Evolutionary conservation across 495 filamentous ascomycete species (phyloP).

Genomic region (Cercophora sp.): DNA sequence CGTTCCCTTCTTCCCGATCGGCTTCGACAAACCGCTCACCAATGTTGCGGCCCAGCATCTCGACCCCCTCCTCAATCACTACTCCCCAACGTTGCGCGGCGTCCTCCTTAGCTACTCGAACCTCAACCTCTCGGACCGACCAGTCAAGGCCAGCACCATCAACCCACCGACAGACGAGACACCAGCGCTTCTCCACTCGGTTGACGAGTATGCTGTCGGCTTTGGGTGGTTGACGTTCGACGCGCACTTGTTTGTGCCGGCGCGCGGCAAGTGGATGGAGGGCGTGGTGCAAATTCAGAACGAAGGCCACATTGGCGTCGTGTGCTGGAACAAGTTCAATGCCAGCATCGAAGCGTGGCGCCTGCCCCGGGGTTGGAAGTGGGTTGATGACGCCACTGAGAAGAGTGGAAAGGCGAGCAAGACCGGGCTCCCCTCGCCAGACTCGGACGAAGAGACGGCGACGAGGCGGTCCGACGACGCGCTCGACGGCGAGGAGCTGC

Average conservation of each 20-base stretch:
- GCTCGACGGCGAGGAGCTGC: slow-evolving; percentile 27
- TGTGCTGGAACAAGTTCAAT: slow-evolving; percentile 49
- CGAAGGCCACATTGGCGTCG: slow-evolving; percentile 46
- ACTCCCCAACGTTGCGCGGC: slow-evolving; percentile 41
- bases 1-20: slow-evolving; percentile 43
- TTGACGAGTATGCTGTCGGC: slow-evolving; percentile 44
- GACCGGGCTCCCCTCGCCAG: slow-evolving; percentile 2
- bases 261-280: slow-evolving; percentile 47
- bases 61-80: slow-evolving; percentile 42
- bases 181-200: slow-evolving; percentile 32
- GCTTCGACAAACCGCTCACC: slow-evolving; percentile 42
- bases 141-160: slow-evolving; percentile 29
- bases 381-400: slow-evolving; percentile 39
- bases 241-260: slow-evolving; percentile 41
- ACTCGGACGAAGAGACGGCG: slow-evolving; percentile 16
- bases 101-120: slow-evolving; percentile 45
- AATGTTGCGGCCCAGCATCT: slow-evolving; percentile 43
- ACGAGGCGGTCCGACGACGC: too few species aligned
- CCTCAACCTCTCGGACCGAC: slow-evolving; percentile 40
- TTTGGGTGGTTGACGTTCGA: slow-evolving; percentile 47
- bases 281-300: slow-evolving; percentile 45
- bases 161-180: slow-evolving; percentile 37
- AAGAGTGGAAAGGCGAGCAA: slow-evolving; percentile 11
- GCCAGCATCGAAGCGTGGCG: slow-evolving; percentile 46
- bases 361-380: slow-evolving; percentile 43